Evolutionary conservation across 768 basidiomycete genomes (phyloP).

Genomic region (Serendipita vermifera): DNA sequence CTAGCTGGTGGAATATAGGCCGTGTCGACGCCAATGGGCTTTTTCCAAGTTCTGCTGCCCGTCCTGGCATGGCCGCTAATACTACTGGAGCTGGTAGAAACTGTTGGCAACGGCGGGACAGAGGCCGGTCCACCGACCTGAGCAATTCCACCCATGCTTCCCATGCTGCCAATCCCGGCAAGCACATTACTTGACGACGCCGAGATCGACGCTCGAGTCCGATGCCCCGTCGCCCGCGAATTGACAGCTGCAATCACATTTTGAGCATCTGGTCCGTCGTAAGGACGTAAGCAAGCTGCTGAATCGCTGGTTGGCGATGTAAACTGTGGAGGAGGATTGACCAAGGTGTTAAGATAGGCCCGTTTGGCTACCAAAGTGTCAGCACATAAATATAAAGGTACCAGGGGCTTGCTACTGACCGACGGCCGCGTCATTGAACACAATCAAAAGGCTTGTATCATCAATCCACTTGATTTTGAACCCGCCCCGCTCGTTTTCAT

Average conservation of each 20-base stretch:
- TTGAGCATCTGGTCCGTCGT: conserved; percentile 90
- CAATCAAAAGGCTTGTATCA: conserved; percentile 88
- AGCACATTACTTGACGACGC: conserved; percentile 10
- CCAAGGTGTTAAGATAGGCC: conserved; percentile 84
- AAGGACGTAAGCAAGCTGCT: conserved; percentile 64
- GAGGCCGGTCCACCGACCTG: not conserved
- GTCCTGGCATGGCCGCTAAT: not conserved
- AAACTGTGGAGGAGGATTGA: conserved; percentile 62
- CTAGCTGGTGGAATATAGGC: not conserved
- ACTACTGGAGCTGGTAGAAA: not conserved
- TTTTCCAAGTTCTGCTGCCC: not conserved
- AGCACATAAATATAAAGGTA: conserved; percentile 3
- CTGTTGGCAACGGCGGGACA: not conserved
- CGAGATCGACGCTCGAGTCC: conserved; percentile 7
- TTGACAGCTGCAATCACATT: conserved; percentile 38
- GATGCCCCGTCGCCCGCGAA: conserved; percentile 40
- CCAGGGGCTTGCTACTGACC: conserved; percentile 45
- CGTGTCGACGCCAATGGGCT: not conserved
- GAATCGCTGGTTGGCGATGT: conserved; percentile 35
- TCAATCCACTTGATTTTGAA: conserved; percentile 99
- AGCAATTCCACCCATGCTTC: not conserved
- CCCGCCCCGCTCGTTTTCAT: conserved; percentile 51
- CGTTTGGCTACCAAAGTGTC: conserved; percentile 56
- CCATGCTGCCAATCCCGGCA: conserved; percentile 9
- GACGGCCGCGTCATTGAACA: conserved; percentile 78